Evolutionary conservation across 257 asterid genomes (phyloP).

Genomic region (Fraxinus quadrangulata): DNA sequence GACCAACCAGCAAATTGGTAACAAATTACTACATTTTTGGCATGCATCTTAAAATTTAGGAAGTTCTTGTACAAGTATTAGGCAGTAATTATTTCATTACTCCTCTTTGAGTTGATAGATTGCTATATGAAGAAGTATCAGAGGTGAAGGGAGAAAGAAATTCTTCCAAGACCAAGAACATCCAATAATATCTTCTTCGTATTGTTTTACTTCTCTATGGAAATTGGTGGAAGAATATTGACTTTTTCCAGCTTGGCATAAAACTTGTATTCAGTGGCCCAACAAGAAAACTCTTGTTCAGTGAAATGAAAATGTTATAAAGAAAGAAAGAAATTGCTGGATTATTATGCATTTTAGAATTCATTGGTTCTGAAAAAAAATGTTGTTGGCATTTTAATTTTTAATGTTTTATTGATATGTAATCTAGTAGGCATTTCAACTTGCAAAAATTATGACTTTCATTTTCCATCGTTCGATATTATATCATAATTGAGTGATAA

Average conservation of each 20-base stretch:
- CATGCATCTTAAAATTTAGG: not conserved
- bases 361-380: not conserved
- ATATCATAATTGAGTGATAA: not conserved
- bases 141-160: not conserved
- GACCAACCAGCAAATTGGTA: slow-evolving; percentile 92
- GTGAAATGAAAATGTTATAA: not conserved
- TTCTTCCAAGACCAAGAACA: slow-evolving; percentile 1
- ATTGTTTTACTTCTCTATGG: not conserved
- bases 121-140: not conserved
- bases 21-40: slow-evolving; percentile 8
- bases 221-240: not conserved
- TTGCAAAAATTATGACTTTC: not conserved
- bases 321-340: not conserved
- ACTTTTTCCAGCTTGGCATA: not conserved
- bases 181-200: not conserved
- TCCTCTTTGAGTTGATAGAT: slow-evolving; percentile 17
- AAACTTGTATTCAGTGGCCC: not conserved
- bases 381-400: not conserved
- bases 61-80: not conserved
- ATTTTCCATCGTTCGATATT: not conserved
- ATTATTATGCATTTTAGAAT: not conserved
- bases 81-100: not conserved
- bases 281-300: not conserved
- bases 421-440: not conserved
- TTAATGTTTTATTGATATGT: not conserved